phyloP scores from a whole-genome alignment of 441 rosid genomes.

The Erodium texanum region DNA sequence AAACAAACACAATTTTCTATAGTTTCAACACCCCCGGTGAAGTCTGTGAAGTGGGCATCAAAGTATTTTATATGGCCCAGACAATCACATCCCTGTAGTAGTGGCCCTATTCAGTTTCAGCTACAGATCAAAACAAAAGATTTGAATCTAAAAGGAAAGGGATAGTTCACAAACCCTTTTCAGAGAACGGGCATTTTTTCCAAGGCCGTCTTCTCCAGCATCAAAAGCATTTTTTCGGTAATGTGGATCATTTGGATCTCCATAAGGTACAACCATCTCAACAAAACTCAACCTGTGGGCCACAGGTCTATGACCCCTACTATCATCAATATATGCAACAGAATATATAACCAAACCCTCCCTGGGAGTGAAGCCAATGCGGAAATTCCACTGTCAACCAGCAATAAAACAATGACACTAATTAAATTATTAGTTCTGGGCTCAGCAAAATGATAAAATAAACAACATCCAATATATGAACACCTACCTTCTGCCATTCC shows the following conservation, averaged over 20 bases:
- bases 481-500: slow-evolving; percentile 75
- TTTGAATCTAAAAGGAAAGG: slow-evolving; percentile 5
- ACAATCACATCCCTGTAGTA: slow-evolving; percentile 74
- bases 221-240: slow-evolving; percentile 85
- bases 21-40: slow-evolving; percentile 85
- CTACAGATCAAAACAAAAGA: too few species aligned
- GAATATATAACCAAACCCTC: slow-evolving; percentile 86
- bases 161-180: slow-evolving; percentile 46
- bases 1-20: slow-evolving; percentile 84
- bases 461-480: not conserved
- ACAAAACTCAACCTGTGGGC: slow-evolving; percentile 85
- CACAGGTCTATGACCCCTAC: slow-evolving; percentile 74
- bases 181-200: slow-evolving; percentile 86
- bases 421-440: not conserved
- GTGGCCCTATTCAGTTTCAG: too few species aligned
- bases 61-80: slow-evolving; percentile 79
- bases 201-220: slow-evolving; percentile 95
- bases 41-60: slow-evolving; percentile 81
- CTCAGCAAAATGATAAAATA: slow-evolving; percentile 1
- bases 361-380: slow-evolving; percentile 77
- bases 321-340: slow-evolving; percentile 83
- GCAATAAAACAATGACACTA: slow-evolving; percentile 15
- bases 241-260: slow-evolving; percentile 92
- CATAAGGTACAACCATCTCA: slow-evolving; percentile 92
- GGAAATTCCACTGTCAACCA: slow-evolving; percentile 78